phyloP scores from a whole-genome alignment of 2,329 filamentous ascomycete species.

The Exophiala phaeomuriformis region DNA sequence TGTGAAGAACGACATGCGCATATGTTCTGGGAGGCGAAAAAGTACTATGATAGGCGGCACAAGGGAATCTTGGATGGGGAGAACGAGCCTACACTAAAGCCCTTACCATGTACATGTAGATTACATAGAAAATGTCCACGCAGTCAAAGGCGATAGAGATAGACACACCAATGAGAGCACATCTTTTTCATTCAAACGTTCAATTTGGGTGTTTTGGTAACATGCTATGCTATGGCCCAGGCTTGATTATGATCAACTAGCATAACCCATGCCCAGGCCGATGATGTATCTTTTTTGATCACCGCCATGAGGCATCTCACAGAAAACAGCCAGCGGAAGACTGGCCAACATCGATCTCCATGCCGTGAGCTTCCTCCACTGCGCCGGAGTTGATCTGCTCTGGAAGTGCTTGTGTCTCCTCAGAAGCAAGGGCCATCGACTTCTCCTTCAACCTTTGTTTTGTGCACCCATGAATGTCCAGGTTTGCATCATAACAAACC shows the following conservation, averaged over 20 bases:
- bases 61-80: too few relatives aligned
- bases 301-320: not conserved
- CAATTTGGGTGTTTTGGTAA: not conserved
- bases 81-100: too few relatives aligned
- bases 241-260: slow-evolving; percentile 1
- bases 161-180: too few relatives aligned
- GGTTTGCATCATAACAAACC: not conserved
- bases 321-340: not conserved
- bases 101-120: too few relatives aligned
- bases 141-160: too few relatives aligned
- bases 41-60: too few relatives aligned
- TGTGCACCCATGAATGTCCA: not conserved
- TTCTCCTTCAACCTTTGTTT: not conserved
- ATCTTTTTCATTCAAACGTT: too few relatives aligned
- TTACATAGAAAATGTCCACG: too few relatives aligned
- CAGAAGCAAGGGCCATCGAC: not conserved
- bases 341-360: not conserved
- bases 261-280: slow-evolving; percentile 2
- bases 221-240: slow-evolving; percentile 8
- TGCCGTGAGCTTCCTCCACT: not conserved
- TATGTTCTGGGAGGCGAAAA: too few relatives aligned
- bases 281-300: slow-evolving; percentile 1
- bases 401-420: too few relatives aligned
- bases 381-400: not conserved
- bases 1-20: too few relatives aligned